phyloP scores from a whole-genome alignment of 257 asterid species.

The Fraxinus americana region DNA sequence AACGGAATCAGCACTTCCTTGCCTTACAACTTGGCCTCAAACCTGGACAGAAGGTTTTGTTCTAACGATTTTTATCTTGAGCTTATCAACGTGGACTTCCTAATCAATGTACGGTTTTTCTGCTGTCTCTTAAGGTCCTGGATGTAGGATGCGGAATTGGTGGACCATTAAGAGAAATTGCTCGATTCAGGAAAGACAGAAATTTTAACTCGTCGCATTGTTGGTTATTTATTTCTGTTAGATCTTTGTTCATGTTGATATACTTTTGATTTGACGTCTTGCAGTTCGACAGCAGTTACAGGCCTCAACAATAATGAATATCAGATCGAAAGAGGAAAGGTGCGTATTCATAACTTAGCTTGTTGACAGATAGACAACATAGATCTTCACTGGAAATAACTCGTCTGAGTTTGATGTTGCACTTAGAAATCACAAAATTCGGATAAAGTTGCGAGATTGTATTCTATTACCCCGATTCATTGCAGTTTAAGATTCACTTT shows the following conservation, averaged over 20 bases:
- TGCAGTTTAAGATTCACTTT: neutral
- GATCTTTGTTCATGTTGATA: neutral
- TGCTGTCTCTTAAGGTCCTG: slow-evolving; percentile 61
- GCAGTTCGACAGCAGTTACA: slow-evolving; percentile 80
- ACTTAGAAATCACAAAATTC: too few species aligned
- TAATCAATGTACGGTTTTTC: too few species aligned
- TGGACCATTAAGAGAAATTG: slow-evolving; percentile 93
- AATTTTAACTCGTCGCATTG: neutral
- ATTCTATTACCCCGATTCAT: neutral
- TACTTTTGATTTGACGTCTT: slow-evolving; percentile 26
- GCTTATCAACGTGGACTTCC: slow-evolving; percentile 11
- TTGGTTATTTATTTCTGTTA: too few species aligned
- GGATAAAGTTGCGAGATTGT: too few species aligned
- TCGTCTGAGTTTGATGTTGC: too few species aligned
- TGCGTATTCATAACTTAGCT: slow-evolving; percentile 27
- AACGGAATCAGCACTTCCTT: slow-evolving; percentile 91
- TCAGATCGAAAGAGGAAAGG: slow-evolving; percentile 93
- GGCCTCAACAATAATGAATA: slow-evolving; percentile 98
- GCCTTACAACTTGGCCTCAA: slow-evolving; percentile 83
- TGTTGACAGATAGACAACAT: too few species aligned
- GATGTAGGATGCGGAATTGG: slow-evolving; percentile 99
- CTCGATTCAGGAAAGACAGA: slow-evolving; percentile 77
- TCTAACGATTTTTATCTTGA: neutral
- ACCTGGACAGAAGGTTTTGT: slow-evolving; percentile 82
- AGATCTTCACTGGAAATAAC: too few species aligned